phyloP scores from a whole-genome alignment of 2,329 filamentous ascomycete species.

The Aciculosporium take region DNA sequence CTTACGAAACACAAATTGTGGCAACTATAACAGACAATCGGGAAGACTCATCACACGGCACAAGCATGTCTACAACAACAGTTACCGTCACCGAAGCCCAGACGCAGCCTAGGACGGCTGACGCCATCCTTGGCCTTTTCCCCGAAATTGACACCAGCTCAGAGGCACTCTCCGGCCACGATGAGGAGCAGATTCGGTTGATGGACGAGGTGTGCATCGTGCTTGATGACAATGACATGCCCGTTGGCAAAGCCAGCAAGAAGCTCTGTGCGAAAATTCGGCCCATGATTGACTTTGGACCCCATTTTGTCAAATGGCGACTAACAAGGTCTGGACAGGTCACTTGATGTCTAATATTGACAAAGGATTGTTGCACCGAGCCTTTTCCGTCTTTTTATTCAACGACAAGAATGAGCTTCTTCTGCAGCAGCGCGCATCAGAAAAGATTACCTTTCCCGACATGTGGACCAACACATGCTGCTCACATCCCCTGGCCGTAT shows the following conservation, averaged over 20 bases:
- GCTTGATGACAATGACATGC: constrained; percentile 76
- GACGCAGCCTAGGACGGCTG: constrained; percentile 58
- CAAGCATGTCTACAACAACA: constrained; percentile 19
- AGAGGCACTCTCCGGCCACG: constrained; percentile 73
- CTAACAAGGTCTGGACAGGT: constrained; percentile 37
- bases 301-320: not conserved
- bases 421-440: constrained; percentile 82
- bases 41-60: not conserved
- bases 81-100: constrained; percentile 28
- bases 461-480: constrained; percentile 99
- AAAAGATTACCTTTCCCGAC: constrained; percentile 98
- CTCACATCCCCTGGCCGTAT: constrained; percentile 86
- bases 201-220: constrained; percentile 99
- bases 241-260: constrained; percentile 94
- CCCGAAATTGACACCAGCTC: constrained; percentile 64
- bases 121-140: constrained; percentile 77
- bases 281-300: not conserved
- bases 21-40: no score
- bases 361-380: constrained; percentile 86
- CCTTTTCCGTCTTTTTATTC: constrained; percentile 97
- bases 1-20: no score
- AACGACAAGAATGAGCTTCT: constrained; percentile 85
- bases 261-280: constrained; percentile 62
- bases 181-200: constrained; percentile 91
- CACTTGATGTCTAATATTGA: constrained; percentile 99